Evolutionary conservation across 148 eudicot genomes (phyloP).

Genomic region (Silene conica): DNA sequence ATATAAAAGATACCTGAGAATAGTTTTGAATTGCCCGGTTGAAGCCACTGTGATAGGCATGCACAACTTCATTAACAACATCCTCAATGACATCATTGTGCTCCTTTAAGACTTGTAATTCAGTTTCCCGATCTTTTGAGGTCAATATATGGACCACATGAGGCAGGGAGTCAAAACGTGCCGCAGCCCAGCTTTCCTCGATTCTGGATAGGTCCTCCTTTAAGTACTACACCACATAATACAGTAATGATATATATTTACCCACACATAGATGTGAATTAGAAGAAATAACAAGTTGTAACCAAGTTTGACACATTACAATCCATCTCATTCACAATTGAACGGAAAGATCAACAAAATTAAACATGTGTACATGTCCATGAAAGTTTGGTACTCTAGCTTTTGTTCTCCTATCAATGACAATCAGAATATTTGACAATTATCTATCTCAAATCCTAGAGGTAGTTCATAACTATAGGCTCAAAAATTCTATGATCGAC

Average conservation of each 20-base stretch:
- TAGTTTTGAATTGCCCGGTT: conserved; percentile 97
- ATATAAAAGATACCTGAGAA: conserved; percentile 60
- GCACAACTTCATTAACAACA: conserved; percentile 95
- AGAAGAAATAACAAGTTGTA: background rate
- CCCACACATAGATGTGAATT: conserved; percentile 5
- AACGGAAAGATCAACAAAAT: background rate
- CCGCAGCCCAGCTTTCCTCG: conserved; percentile 86
- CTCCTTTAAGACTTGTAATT: conserved; percentile 64
- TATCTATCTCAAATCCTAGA: background rate
- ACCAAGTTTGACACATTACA: background rate
- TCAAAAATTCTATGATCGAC: background rate
- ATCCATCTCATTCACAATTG: background rate
- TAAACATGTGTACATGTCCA: background rate
- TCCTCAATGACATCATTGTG: conserved; percentile 88
- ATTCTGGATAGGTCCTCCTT: conserved; percentile 68
- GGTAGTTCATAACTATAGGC: background rate
- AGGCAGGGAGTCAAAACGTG: conserved; percentile 89
- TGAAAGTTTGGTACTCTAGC: background rate
- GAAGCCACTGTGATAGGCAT: conserved; percentile 92
- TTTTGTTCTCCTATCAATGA: background rate
- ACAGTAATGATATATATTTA: background rate
- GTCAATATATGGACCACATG: conserved; percentile 92
- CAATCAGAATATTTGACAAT: conserved; percentile 2
- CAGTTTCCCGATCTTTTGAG: conserved; percentile 82
- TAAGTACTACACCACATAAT: conserved; percentile 44